These are phyloP conservation scores for Saccharomyces pastorianus DNA, from an alignment of 1,139 yeast genomes.

Conservation along the genomic window DNA sequence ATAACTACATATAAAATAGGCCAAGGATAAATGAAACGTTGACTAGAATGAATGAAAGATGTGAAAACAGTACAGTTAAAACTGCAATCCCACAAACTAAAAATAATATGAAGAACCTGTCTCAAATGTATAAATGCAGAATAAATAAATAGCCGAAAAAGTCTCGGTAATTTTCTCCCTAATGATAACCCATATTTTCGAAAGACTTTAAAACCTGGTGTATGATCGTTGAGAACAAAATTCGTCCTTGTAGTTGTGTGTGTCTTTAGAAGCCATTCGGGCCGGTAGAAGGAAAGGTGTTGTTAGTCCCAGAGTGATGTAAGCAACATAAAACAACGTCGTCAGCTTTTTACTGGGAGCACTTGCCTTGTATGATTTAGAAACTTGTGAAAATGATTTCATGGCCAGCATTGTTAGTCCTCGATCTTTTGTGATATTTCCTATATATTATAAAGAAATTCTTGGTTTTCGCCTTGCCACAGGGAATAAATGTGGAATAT, in stretches of 20 bases:
- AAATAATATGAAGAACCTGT: background rate
- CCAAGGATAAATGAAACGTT: background rate
- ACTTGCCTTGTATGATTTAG: background rate
- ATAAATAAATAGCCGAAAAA: background rate
- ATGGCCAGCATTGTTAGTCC: background rate
- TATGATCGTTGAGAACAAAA: background rate
- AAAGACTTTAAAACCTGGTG: slow-evolving; percentile 9
- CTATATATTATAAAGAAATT: background rate
- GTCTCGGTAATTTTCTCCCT: background rate
- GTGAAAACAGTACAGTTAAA: background rate
- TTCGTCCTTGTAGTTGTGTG: slow-evolving; percentile 11
- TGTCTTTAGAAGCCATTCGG: slow-evolving; percentile 8
- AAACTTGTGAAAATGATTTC: background rate
- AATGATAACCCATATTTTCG: slow-evolving; percentile 5
- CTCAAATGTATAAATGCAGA: background rate
- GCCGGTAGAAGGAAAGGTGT: slow-evolving; percentile 28
- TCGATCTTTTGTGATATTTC: background rate
- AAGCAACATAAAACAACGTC: slow-evolving; percentile 9
- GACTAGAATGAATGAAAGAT: background rate
- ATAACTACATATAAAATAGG: background rate
- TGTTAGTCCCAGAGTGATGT: slow-evolving; percentile 24
- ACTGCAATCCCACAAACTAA: background rate
- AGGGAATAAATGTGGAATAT: background rate
- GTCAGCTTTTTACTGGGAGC: background rate
- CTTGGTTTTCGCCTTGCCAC: background rate